A percentile compares a stretch with the other conserved stretches of the same genome.
Evolutionary conservation across 75 land plant genomes (phyloP).

Genomic region (Isoetes taiwanensis): DNA sequence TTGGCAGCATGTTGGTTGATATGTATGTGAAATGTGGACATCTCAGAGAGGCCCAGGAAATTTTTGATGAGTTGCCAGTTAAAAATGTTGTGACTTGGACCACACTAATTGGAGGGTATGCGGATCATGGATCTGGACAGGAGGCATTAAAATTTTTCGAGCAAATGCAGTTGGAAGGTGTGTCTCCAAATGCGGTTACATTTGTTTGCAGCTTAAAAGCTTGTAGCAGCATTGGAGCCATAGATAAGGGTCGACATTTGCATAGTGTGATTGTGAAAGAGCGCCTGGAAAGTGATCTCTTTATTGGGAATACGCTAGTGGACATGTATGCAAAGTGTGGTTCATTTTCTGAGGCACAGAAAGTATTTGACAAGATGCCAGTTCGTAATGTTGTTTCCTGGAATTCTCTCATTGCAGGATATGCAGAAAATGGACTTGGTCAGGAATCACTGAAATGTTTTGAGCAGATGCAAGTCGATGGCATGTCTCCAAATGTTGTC

Average conservation of each 20-base stretch:
- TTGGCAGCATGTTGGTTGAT: slow-evolving; percentile 22
- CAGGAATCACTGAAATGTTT: too few relatives aligned
- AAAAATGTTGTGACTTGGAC: slow-evolving; percentile 42
- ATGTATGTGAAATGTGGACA: slow-evolving; percentile 32
- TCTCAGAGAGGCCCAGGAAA: slow-evolving; percentile 11
- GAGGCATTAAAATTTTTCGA: slow-evolving; percentile 20
- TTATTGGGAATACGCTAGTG: neutral
- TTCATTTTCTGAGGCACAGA: too few relatives aligned
- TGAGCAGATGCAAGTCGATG: too few relatives aligned
- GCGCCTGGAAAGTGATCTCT: neutral
- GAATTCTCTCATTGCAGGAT: too few relatives aligned
- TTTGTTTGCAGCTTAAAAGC: too few relatives aligned
- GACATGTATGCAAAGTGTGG: neutral
- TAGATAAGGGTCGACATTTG: neutral
- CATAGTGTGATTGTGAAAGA: neutral
- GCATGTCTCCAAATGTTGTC: too few relatives aligned
- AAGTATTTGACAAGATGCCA: too few relatives aligned
- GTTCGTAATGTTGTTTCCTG: too few relatives aligned
- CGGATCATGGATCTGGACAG: slow-evolving; percentile 12
- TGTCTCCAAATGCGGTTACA: too few relatives aligned
- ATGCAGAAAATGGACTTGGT: too few relatives aligned
- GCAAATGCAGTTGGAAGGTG: slow-evolving; percentile 22
- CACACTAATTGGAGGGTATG: slow-evolving; percentile 26
- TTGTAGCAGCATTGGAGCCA: too few relatives aligned
- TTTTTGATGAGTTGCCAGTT: slow-evolving; percentile 35